These are phyloP conservation scores for Avena atlantica DNA, from an alignment of 176 grass and related monocot genomes.

Conservation along the genomic window DNA sequence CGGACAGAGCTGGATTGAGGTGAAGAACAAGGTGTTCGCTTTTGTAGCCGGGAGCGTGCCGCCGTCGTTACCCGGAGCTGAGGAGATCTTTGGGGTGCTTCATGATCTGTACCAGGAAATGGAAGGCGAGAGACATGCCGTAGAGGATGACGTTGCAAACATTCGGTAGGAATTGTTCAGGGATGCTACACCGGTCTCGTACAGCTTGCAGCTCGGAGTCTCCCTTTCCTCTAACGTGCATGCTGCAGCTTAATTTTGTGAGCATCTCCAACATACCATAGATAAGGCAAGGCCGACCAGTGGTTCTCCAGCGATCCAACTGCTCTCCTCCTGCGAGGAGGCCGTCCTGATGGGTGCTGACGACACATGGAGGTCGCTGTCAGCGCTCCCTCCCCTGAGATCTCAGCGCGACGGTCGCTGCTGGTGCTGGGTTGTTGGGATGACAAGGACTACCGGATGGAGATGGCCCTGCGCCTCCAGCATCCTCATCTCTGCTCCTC, in stretches of 20 bases:
- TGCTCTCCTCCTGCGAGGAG: too few relatives aligned
- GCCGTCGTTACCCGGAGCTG: not conserved
- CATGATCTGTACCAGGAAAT: slow-evolving; percentile 42
- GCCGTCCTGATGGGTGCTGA: too few relatives aligned
- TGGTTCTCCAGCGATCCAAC: too few relatives aligned
- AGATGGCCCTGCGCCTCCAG: too few relatives aligned
- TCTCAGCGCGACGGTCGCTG: too few relatives aligned
- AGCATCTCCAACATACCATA: too few relatives aligned
- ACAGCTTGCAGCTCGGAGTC: not conserved
- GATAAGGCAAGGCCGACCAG: too few relatives aligned
- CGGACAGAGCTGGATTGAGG: slow-evolving; percentile 70
- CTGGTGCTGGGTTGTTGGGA: too few relatives aligned
- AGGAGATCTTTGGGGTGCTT: slow-evolving; percentile 42
- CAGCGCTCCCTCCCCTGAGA: too few relatives aligned
- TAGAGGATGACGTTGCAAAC: not conserved
- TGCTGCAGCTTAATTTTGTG: not conserved
- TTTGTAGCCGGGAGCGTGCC: slow-evolving; percentile 37
- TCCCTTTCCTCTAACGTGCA: not conserved
- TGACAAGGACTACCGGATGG: too few relatives aligned
- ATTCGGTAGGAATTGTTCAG: not conserved
- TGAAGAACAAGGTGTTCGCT: slow-evolving; percentile 48
- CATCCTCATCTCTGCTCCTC: too few relatives aligned
- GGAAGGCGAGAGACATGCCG: slow-evolving; percentile 21
- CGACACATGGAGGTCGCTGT: too few relatives aligned
- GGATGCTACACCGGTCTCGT: not conserved